Evolutionary conservation across 2,329 filamentous ascomycete species (phyloP).

Genomic region (Paecilomyces variotii): DNA sequence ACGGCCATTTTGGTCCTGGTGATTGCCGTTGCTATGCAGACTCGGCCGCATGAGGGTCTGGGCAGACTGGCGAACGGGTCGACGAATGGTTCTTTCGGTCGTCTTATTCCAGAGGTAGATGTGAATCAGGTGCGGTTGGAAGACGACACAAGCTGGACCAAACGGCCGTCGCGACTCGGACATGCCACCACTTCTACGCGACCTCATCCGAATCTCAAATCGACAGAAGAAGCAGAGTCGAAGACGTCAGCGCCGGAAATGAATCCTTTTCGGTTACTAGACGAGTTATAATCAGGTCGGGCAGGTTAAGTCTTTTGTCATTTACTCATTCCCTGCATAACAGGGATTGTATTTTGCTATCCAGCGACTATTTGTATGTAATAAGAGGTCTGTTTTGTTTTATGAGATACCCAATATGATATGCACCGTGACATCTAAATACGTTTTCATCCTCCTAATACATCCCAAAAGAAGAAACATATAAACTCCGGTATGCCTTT

Average conservation of each 20-base stretch:
- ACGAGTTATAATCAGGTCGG: not conserved
- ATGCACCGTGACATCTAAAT: not conserved
- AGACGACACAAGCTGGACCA: not conserved
- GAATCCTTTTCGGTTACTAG: not conserved
- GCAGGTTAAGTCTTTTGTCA: not conserved
- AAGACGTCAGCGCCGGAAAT: not conserved
- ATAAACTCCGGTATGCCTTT: not conserved
- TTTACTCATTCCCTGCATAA: not conserved
- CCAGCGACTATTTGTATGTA: not conserved
- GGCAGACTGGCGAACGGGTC: not conserved
- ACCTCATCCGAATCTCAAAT: not conserved
- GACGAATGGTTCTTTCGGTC: not conserved
- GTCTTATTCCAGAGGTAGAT: not conserved
- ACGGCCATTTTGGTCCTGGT: conserved; percentile 20
- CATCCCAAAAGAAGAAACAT: not conserved
- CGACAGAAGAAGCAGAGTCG: not conserved
- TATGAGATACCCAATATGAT: not conserved
- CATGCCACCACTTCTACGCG: not conserved
- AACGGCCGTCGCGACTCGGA: not conserved
- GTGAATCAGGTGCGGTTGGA: conserved; percentile 4
- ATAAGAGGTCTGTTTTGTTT: conserved; percentile 3
- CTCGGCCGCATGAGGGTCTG: conserved; percentile 10
- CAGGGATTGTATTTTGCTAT: not conserved
- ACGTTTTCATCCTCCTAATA: not conserved
- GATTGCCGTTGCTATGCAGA: conserved; percentile 20